These are phyloP conservation scores for Nissolia schottii DNA, from an alignment of 306 rosid genomes.

Conservation along the genomic window DNA sequence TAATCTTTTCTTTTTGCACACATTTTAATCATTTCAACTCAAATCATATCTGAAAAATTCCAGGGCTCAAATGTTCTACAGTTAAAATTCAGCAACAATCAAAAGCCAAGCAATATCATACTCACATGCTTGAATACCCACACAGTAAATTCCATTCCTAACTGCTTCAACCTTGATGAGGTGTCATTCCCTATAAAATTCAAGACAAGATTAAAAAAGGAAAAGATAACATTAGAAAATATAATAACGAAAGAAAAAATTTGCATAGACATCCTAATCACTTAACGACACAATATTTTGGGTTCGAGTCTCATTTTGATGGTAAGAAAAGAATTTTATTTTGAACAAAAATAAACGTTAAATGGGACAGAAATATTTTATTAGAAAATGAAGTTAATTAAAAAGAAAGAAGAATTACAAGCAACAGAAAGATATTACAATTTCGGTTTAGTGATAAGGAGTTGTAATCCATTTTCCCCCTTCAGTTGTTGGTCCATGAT, in stretches of 20 bases:
- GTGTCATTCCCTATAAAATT: constrained; percentile 65
- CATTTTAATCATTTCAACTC: not conserved
- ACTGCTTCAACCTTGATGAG: constrained; percentile 86
- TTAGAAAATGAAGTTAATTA: not conserved
- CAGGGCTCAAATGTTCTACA: not conserved
- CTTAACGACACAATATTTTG: not conserved
- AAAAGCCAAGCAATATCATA: constrained; percentile 25
- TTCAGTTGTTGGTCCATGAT: not conserved
- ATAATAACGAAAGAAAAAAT: not conserved
- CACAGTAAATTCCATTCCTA: constrained; percentile 97
- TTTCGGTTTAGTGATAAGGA: not conserved
- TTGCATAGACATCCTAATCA: constrained; percentile 9
- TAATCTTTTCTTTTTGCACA: not conserved
- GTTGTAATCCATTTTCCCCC: not conserved
- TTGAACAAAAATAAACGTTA: not conserved
- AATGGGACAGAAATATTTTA: not conserved
- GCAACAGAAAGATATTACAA: not conserved
- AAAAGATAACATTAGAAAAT: not conserved
- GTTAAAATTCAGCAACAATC: not conserved
- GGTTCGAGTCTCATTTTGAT: not conserved
- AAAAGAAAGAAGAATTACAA: not conserved
- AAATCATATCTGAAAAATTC: not conserved
- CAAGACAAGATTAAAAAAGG: constrained; percentile 7
- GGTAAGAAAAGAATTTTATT: not conserved
- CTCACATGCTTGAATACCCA: constrained; percentile 99